Conservation (phyloP, 2,329 filamentous ascomycete genomes). For the Paracorniculantispora psalliotae region DNA sequence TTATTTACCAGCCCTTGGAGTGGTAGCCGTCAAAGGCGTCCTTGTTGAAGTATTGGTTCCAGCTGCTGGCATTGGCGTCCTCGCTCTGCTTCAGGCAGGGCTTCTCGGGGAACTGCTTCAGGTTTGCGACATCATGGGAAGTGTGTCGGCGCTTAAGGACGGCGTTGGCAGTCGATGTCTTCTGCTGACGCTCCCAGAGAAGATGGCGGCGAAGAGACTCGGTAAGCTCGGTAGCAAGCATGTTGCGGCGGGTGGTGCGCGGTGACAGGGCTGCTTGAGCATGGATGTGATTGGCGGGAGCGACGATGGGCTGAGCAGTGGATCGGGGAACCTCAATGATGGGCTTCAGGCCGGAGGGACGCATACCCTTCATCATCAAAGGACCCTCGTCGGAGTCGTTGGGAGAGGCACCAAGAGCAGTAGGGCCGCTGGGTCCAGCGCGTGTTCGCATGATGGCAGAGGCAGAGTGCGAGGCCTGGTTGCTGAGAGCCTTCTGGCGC, state of each 20-base stretch:
- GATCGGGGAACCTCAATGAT: conserved; percentile 64
- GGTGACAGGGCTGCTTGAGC: conserved; percentile 80
- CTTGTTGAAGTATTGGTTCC: conserved; percentile 81
- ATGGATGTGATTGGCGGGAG: conserved; percentile 57
- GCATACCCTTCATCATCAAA: conserved; percentile 59
- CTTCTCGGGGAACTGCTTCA: conserved; percentile 74
- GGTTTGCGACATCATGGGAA: conserved; percentile 82
- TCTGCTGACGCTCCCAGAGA: conserved; percentile 92
- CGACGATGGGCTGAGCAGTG: conserved; percentile 69
- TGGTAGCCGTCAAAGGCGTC: conserved; percentile 55
- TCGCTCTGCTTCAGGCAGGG: conserved; percentile 54
- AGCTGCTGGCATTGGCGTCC: conserved; percentile 65
- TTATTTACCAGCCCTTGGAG: conserved; percentile 37
- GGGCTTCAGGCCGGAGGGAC: conserved; percentile 44
- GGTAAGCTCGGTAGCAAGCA: conserved; percentile 91
- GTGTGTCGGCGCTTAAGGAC: conserved; percentile 87
- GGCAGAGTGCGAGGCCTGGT: conserved; percentile 61
- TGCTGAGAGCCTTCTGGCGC: conserved; percentile 63
- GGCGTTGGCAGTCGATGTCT: conserved; percentile 81
- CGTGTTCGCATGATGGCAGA: conserved; percentile 63
- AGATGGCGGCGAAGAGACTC: conserved; percentile 88
- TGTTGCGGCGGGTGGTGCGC: conserved; percentile 85
- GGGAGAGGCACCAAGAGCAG: conserved; percentile 44
- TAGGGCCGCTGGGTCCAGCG: conserved; percentile 39
- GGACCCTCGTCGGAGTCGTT: conserved; percentile 59